A percentile compares a stretch with the other conserved stretches of the same genome.
Conservation (phyloP, 78 protist genomes). For the Dictyostelium firmibasis region DNA sequence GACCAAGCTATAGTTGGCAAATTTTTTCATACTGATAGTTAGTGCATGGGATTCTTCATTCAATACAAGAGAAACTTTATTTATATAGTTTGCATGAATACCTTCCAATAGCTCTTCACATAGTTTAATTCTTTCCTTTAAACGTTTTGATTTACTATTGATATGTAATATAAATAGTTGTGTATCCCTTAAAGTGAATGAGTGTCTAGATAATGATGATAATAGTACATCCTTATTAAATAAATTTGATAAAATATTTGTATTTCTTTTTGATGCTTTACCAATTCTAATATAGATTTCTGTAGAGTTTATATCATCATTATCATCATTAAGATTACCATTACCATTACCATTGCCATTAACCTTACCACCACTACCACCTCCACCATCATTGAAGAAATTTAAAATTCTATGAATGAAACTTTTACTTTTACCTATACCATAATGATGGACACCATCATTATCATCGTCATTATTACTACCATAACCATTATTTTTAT, state of each 20-base stretch:
- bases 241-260: slow-evolving; percentile 38
- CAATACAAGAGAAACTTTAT: slow-evolving; percentile 24
- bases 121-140: slow-evolving; percentile 49
- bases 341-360: not conserved
- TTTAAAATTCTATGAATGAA: not conserved
- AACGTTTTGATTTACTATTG: slow-evolving; percentile 21
- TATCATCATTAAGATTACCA: not conserved
- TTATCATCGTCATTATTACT: not conserved
- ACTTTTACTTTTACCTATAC: not conserved
- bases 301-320: not conserved
- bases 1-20: not conserved
- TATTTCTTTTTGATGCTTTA: slow-evolving; percentile 35
- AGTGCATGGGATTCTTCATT: slow-evolving; percentile 61
- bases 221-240: slow-evolving; percentile 48
- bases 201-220: slow-evolving; percentile 40
- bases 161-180: slow-evolving; percentile 12
- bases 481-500: too few relatives aligned
- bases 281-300: slow-evolving; percentile 60
- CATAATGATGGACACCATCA: not conserved
- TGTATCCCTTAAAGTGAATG: slow-evolving; percentile 1
- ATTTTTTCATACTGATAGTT: slow-evolving; percentile 36
- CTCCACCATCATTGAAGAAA: not conserved
- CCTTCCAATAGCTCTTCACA: slow-evolving; percentile 55
- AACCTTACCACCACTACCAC: not conserved
- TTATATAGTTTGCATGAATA: slow-evolving; percentile 1